Base-by-base conservation (phyloP, 2,329 filamentous ascomycete genomes). In the Colletotrichum cordylinicola region DNA sequence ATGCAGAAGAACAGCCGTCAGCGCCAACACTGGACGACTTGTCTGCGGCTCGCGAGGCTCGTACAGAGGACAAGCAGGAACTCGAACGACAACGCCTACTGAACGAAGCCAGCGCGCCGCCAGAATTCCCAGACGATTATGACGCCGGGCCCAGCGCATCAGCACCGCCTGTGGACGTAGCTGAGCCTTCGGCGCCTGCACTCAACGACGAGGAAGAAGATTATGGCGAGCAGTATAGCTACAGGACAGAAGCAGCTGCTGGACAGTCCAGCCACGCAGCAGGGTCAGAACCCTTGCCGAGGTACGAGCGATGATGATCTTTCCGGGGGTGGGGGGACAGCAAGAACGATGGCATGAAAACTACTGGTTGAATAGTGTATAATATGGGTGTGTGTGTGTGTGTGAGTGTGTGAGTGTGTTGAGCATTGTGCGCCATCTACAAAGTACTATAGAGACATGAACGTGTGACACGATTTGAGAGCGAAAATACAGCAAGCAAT, bases 1-100 rank as follows among this genome's bases (percentile, higher is more conserved):
- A 78, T 13, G 79, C 65, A 61, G 85, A 77, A 75, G 84, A 80
- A 73, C 83, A 79, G 4, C 85, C 86, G 8, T 88, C 86, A 7
- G 88, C 85, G 3, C 90, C 86, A 4, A 86, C 87, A 1, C 80
- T 88, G n/a, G 87, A 87, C 21, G 87, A 89, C 9, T 67, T 91
- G 6, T 80, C 81, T 61, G 80, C 72, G 27, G 48, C 78, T 10
- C 78, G 79, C 7, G 79, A 83, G 77, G 77, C 82, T 27, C 77
- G 85, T 4, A 87, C 84, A 16, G 94, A 97, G 71, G 96, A 98
- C 83, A 97, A 98, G 82, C 92, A 93, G 79, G 95, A 98, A 82
- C 86, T 95, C 8, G 94, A 96, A 82, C 88, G 92, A 24, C 90
- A 87, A 72, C 87, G 93, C 48, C 83, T 95, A n/a, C 86, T 94